Evolutionary conservation across 345 rosid genomes (phyloP), one percentile per base, ranked within the genome.

Genomic region (Litchi chinensis): DNA sequence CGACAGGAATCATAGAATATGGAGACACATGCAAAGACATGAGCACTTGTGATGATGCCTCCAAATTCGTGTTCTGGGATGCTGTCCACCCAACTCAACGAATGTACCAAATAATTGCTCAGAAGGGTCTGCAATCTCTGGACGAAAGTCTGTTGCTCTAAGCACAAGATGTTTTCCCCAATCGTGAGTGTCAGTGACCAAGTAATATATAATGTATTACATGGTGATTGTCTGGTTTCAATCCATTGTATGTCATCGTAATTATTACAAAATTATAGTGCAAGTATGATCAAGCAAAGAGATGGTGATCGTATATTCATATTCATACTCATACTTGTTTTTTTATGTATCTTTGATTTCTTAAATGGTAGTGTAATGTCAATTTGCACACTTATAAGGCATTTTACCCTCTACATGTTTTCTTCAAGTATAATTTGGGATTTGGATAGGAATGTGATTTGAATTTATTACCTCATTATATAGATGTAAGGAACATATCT

Each of bases 21-120:
- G 98, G 98, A 3, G 88, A 82, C 63, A 71, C 94, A 57, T 95
- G 98, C 79, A 88, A 71, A 79, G 94, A 92, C 46, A 54, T 87
- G 90, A 59, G 65, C 43, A 88, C 93, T 2, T 95, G 98, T 60
- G 63, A 76, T 10, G 91, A 93, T 80, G 82, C 95, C 9, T 82
- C 88, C 19, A 87, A 88, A 78, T 95, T 90, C 39, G 81, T 83
- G 9, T 93, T 93, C 66, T 95, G 97, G 97, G 98, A 93, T 66
- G 92, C 97, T 0, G 97, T 92, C 43, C 98, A 95, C 76, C 98
- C 97, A 13, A 89, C 95, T 0, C 84, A 95, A 74, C 91, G 79
- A 73, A 91, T 91, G 94, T 95, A 95, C 70, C 84, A 85, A 79
- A 86, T 93, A 72, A 63, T 95, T 24, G 93, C 93, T 15, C 78